phyloP scores from a whole-genome alignment of 306 rosid species.

The Sechiopsis laciniata region DNA sequence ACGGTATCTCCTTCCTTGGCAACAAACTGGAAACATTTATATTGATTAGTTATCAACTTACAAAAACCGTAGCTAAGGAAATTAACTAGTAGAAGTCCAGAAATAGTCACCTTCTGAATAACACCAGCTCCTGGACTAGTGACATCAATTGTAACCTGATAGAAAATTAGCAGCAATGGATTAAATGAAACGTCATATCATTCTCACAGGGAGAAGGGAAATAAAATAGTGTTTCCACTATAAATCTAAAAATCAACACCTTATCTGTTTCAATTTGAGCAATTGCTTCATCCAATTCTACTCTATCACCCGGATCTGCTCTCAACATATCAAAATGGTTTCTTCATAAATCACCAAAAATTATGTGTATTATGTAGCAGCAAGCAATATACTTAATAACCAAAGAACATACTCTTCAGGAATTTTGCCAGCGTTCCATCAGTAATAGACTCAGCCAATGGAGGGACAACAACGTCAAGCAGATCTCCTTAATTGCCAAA shows the following conservation, averaged over 20 bases:
- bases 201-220: neutral
- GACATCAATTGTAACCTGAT: constrained; percentile 79
- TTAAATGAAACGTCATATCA: constrained; percentile 11
- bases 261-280: constrained; percentile 88
- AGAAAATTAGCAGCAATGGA: constrained; percentile 20
- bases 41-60: constrained; percentile 8
- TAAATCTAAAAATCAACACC: constrained; percentile 32
- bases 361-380: neutral
- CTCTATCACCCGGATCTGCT: constrained; percentile 67
- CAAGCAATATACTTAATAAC: neutral
- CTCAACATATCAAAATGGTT: constrained; percentile 23
- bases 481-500: constrained; percentile 48
- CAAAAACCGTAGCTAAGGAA: neutral
- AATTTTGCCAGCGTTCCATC: constrained; percentile 73
- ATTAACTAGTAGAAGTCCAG: constrained; percentile 9
- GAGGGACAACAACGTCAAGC: constrained; percentile 73
- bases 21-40: constrained; percentile 44
- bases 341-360: neutral
- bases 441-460: constrained; percentile 70
- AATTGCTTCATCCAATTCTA: constrained; percentile 66
- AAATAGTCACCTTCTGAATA: constrained; percentile 48
- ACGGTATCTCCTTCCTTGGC: constrained; percentile 88
- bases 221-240: neutral
- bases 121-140: constrained; percentile 75
- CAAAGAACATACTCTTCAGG: constrained; percentile 55